Conservation (phyloP, 208 protist species). For the Naegleria fowleri region DNA sequence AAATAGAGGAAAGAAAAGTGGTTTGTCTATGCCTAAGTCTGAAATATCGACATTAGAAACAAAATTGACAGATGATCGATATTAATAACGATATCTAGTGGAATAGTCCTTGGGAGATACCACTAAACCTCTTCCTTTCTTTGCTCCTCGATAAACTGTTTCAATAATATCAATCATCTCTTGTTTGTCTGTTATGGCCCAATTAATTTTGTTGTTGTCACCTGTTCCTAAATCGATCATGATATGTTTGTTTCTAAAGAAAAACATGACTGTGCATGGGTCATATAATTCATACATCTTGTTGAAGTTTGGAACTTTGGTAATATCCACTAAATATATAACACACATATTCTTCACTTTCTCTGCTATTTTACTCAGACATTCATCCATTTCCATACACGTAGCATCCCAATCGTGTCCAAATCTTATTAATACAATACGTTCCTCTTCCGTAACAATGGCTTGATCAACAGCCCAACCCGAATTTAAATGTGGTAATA, state of each 20-base stretch:
- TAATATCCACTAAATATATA: slow-evolving; percentile 82
- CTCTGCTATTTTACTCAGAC: slow-evolving; percentile 50
- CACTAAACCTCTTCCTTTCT: slow-evolving; percentile 87
- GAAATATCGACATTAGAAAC: neutral
- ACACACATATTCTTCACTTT: slow-evolving; percentile 75
- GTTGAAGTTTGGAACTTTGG: slow-evolving; percentile 94
- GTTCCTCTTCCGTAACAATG: slow-evolving; percentile 59
- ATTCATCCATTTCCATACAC: slow-evolving; percentile 82
- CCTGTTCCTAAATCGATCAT: slow-evolving; percentile 97
- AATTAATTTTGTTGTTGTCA: slow-evolving; percentile 99
- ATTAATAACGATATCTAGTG: slow-evolving; percentile 79
- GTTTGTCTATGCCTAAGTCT: neutral
- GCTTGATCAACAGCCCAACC: slow-evolving; percentile 86
- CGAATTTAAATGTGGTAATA: slow-evolving; percentile 74
- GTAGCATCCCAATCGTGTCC: slow-evolving; percentile 74
- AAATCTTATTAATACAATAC: slow-evolving; percentile 80
- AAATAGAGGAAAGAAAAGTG: neutral
- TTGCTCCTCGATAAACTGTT: slow-evolving; percentile 86
- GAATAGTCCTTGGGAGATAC: slow-evolving; percentile 93
- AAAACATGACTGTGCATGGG: slow-evolving; percentile 97
- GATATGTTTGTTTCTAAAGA: slow-evolving; percentile 98
- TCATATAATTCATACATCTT: slow-evolving; percentile 98
- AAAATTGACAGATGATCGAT: neutral
- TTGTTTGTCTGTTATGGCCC: slow-evolving; percentile 84
- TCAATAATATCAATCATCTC: slow-evolving; percentile 96